phyloP scores from a whole-genome alignment of 1,284 basidiomycete genomes.

The Malassezia arunalokei region DNA sequence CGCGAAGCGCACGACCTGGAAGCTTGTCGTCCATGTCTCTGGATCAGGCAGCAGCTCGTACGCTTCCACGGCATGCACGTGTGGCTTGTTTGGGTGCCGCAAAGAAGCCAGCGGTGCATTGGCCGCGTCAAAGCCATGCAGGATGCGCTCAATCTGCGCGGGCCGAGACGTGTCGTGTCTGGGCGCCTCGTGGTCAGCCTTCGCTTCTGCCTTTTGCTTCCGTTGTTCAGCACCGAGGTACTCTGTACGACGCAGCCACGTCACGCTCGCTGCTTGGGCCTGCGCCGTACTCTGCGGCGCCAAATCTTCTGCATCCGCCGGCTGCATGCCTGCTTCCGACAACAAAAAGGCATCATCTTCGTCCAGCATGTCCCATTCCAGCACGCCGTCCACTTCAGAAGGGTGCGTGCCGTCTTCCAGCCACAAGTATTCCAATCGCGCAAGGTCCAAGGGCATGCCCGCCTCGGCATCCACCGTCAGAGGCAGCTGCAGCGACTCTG shows the following conservation, averaged over 20 bases:
- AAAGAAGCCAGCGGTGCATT: slow-evolving; percentile 27
- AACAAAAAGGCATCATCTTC: slow-evolving; percentile 39
- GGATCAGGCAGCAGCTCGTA: slow-evolving; percentile 42
- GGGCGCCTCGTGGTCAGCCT: slow-evolving; percentile 16
- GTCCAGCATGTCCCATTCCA: slow-evolving; percentile 24
- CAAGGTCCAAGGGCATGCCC: slow-evolving; percentile 42
- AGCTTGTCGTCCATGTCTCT: slow-evolving; percentile 43
- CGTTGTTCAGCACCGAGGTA: slow-evolving; percentile 39
- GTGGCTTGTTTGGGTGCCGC: slow-evolving; percentile 34
- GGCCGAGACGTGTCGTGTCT: slow-evolving; percentile 1
- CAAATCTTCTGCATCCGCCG: not conserved
- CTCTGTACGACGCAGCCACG: slow-evolving; percentile 43
- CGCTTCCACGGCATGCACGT: slow-evolving; percentile 31
- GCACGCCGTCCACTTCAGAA: not conserved
- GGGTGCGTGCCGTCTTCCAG: slow-evolving; percentile 18
- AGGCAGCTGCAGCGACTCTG: slow-evolving; percentile 32
- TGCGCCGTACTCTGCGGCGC: not conserved
- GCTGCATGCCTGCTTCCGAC: slow-evolving; percentile 14
- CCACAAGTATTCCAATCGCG: slow-evolving; percentile 37
- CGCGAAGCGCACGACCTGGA: slow-evolving; percentile 40
- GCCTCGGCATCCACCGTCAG: slow-evolving; percentile 39
- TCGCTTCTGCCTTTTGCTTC: slow-evolving; percentile 19
- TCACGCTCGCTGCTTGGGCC: slow-evolving; percentile 29
- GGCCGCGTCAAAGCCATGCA: slow-evolving; percentile 31
- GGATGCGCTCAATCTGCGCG: slow-evolving; percentile 36